Base-by-base conservation (phyloP, 345 rosid genomes). In the Camelina neglecta region DNA sequence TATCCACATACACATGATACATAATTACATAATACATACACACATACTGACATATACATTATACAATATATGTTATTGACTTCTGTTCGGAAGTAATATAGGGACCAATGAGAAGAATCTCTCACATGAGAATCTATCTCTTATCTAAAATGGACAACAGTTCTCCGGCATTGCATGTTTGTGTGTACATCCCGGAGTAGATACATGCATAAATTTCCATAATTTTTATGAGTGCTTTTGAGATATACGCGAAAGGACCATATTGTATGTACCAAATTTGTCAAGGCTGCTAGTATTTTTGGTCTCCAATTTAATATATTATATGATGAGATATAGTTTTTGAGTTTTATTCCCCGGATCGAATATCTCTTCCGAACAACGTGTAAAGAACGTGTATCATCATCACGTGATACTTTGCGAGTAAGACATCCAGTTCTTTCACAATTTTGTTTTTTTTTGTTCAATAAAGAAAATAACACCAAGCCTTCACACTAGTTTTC, bases 361-460 rank as follows among this genome's bases (percentile, higher is more conserved):
- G 66, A 63, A 77, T 65, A 33, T 71, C 20, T 48, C 47, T 57
- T 64, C 33, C 67, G 39, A 63, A 64, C 66, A 26, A 64, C 75
- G 80, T 21, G 75, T 76, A 76, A 57, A 62, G 23, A 33, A 38
- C 76, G 67, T 77, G 76, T 71, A 59, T 65, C 71, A 63, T 48
- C 67, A 41, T 70, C 75, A 70, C 80, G 75, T 75, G 73, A 71
- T 54, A 57, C 80, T 70, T 70, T 23, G 38, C 61, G 72, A 65
- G 26, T 76, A 76, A 63, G 72, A 39, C 31, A 71, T 59, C 57
- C 2, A 39, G 0, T 35, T 66, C 11, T 50, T 66, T 49, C 29
- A 11, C 31, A 3, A n/a, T 29, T 63, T 15, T 9, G 60, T 9
- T 18, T 11, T 44, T 42, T 20, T 10, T 10, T 55, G 12, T 1